A percentile compares a stretch with the other conserved stretches of the same genome.
phyloP scores from a whole-genome alignment of 768 basidiomycete species.

The Russula virescens region DNA sequence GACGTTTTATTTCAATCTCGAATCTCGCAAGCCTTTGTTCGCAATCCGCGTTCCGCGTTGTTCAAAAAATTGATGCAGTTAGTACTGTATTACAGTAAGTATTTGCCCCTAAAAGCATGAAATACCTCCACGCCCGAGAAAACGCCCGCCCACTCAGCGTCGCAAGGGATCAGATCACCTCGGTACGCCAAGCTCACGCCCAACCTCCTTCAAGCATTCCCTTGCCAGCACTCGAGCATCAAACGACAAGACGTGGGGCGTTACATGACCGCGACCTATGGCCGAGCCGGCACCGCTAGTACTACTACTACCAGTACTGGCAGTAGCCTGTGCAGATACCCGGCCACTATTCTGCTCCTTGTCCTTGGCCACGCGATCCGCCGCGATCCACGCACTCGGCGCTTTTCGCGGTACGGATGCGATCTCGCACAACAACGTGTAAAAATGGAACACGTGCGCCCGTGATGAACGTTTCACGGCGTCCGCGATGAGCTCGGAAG shows the following conservation, averaged over 20 bases:
- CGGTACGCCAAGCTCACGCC: constrained; percentile 63
- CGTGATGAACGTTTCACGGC: constrained; percentile 67
- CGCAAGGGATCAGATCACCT: constrained; percentile 15
- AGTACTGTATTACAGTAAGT: no score
- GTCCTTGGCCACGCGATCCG: constrained; percentile 20
- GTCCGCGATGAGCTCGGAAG: constrained; percentile 57
- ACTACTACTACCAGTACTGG: no score
- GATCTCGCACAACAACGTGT: constrained; percentile 72
- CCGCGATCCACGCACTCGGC: constrained; percentile 59
- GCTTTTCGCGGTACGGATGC: constrained; percentile 63
- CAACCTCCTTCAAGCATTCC: constrained; percentile 62
- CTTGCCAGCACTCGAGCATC: constrained; percentile 64
- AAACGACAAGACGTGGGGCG: constrained; percentile 41
- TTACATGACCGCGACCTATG: no score
- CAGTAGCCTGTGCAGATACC: no score
- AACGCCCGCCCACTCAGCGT: no score
- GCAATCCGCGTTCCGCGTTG: no score
- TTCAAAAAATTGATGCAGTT: no score
- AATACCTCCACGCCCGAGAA: no score
- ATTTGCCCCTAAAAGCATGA: no score
- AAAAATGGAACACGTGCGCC: constrained; percentile 88
- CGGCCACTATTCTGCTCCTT: neutral
- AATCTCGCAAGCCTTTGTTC: no score
- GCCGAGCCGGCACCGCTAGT: neutral
- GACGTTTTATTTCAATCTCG: no score